These are phyloP conservation scores for Claviceps sp. DNA, from an alignment of 2,329 filamentous ascomycete species.

Conservation along the genomic window DNA sequence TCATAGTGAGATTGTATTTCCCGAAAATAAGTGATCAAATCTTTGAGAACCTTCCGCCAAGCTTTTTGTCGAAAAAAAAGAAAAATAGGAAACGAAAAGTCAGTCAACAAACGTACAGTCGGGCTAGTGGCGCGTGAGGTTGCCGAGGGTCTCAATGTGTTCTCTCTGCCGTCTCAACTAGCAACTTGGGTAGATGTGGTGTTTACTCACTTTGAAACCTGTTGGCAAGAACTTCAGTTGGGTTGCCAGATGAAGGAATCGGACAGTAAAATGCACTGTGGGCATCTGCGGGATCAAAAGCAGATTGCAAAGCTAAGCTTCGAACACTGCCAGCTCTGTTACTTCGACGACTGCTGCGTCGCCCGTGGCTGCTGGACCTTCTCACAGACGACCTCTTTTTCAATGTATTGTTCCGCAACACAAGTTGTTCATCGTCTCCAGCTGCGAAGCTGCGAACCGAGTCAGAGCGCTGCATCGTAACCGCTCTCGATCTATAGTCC, in stretches of 20 bases:
- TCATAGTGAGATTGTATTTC: conserved; percentile 89
- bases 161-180: background rate
- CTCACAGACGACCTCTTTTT: conserved; percentile 79
- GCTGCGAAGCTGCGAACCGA: conserved; percentile 43
- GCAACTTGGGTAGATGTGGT: background rate
- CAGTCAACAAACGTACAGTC: background rate
- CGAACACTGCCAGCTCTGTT: conserved; percentile 76
- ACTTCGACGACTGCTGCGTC: conserved; percentile 71
- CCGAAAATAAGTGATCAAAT: conserved; percentile 84
- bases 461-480: conserved; percentile 44
- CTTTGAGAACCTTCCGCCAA: conserved; percentile 92
- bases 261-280: conserved; percentile 84
- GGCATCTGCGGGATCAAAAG: conserved; percentile 51
- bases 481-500: conserved; percentile 11
- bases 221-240: conserved; percentile 75
- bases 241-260: conserved; percentile 73
- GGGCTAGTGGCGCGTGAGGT: background rate
- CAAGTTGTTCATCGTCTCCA: conserved; percentile 28
- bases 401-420: conserved; percentile 54
- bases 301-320: conserved; percentile 61
- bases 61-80: conserved; percentile 33
- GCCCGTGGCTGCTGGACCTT: conserved; percentile 59
- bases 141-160: no score
- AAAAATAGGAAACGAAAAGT: background rate
- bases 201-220: conserved; percentile 66